Evolutionary conservation across 768 basidiomycete genomes (phyloP).

Genomic region (Mycena rebaudengoi): DNA sequence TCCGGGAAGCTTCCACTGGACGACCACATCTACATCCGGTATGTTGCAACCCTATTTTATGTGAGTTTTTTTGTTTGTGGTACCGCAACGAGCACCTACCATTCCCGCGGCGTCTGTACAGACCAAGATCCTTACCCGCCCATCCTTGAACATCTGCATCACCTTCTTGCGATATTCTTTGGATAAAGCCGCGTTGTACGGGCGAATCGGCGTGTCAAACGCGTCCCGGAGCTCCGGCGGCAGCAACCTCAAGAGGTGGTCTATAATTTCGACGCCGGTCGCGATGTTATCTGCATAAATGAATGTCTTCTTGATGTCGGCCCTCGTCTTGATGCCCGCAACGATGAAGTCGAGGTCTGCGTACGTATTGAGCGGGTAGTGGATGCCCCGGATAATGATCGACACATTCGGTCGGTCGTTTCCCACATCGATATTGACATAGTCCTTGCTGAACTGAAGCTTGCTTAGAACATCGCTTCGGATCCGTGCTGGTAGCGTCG

Average conservation of each 20-base stretch:
- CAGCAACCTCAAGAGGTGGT: conserved; percentile 30
- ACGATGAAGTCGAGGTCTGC: conserved; percentile 44
- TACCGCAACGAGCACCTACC: too few relatives aligned
- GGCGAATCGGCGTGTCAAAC: conserved; percentile 26
- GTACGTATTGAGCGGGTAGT: conserved; percentile 40
- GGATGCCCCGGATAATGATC: conserved; percentile 40
- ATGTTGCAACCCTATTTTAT: conserved; percentile 40
- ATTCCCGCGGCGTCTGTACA: conserved; percentile 49
- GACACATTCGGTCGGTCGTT: conserved; percentile 45
- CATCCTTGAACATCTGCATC: conserved; percentile 35
- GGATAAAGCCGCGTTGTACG: conserved; percentile 37
- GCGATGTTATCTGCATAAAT: too few relatives aligned
- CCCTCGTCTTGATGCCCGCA: too few relatives aligned
- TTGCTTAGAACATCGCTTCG: too few relatives aligned
- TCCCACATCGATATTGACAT: too few relatives aligned
- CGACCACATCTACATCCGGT: conserved; percentile 40
- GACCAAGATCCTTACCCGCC: conserved; percentile 36
- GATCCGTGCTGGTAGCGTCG: too few relatives aligned
- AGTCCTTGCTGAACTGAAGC: too few relatives aligned
- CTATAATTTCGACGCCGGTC: conserved; percentile 33
- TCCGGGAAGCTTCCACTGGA: conserved; percentile 41
- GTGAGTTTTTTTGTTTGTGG: too few relatives aligned
- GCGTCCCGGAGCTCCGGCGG: conserved; percentile 12
- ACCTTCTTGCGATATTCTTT: conserved; percentile 28
- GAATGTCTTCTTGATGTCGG: too few relatives aligned